These are phyloP conservation scores for Coemansia sp. DNA, from an alignment of 192 early-diverging fungal species.

Conservation along the genomic window DNA sequence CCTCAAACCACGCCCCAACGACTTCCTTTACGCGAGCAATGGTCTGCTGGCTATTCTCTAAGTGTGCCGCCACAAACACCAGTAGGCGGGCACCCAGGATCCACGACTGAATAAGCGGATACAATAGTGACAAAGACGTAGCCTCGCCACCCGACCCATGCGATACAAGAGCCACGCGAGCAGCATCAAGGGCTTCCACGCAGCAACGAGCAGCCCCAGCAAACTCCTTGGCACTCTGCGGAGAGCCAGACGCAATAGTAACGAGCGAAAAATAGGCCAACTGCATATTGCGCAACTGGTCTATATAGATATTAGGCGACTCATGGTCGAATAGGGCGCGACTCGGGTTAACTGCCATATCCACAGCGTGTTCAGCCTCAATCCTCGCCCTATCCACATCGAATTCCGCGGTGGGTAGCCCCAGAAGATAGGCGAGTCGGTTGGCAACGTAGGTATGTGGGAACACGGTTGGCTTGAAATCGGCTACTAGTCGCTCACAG, in stretches of 20 bases:
- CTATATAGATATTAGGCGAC: constrained; percentile 71
- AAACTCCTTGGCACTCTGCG: background rate
- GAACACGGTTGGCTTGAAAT: constrained; percentile 54
- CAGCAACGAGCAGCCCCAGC: constrained; percentile 17
- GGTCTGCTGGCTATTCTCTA: background rate
- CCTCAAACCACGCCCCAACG: constrained; percentile 5
- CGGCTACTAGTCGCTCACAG: constrained; percentile 56
- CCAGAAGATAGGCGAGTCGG: constrained; percentile 31
- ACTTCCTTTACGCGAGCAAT: constrained; percentile 13
- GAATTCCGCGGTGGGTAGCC: background rate
- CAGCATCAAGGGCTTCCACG: constrained; percentile 32
- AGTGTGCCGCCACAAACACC: constrained; percentile 26
- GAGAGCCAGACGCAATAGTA: constrained; percentile 5
- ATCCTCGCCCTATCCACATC: background rate
- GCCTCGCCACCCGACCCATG: background rate
- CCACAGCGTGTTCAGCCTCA: constrained; percentile 8
- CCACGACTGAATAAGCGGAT: constrained; percentile 48
- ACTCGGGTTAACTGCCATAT: constrained; percentile 46
- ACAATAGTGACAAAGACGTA: constrained; percentile 30
- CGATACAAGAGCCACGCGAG: background rate
- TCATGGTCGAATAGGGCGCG: constrained; percentile 77
- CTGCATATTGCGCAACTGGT: constrained; percentile 66
- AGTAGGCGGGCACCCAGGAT: constrained; percentile 43
- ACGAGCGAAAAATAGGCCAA: constrained; percentile 51
- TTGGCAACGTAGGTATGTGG: constrained; percentile 31